Base-by-base conservation (phyloP, 805 yeast species). In the Kodamaea neixiangensis region DNA sequence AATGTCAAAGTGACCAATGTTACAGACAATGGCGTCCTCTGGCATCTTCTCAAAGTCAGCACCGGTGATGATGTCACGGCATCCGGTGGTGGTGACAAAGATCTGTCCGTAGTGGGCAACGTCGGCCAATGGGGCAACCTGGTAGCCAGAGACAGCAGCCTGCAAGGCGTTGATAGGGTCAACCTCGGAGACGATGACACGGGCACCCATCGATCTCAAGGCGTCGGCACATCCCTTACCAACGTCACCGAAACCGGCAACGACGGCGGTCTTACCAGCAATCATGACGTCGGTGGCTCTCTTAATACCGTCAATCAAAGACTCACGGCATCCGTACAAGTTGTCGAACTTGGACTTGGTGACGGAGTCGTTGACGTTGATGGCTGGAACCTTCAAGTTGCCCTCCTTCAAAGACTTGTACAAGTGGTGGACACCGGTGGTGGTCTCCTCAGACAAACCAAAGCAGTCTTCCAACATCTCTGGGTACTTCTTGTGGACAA, bases 221-320 rank as follows among this genome's bases (percentile, higher is more conserved):
- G 99, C 97, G 89, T 91, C 87, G 74, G 97, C 97, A 85, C 99
- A 93, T 76, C 99, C 99, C 82, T 93, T 93, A 81, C 99, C 99
- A 71, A 93, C 99, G 73, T 93, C 99, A 85, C 99, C 99, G 82
- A 86, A 93, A 79, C 99, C 99, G 57, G 97, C 97, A 66, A 93
- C 98, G 66, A 93, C 96, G 56, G 98, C 96, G 70, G 89, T 94
- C 82, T 93, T 93, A 81, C 99, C 99, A 63, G 97, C 98, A 70
- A 93, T 87, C 98, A 93, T 94, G 66, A 93, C 98, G 71, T 93
- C 99, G 69, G 99, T 93, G 75, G 98, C 99, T 81, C 98, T 90
- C 87, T 93, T 93, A 76, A 93, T 93, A 81, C 99, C 99, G 78
- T 93, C 99, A 62, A 93, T 82, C 66, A 93, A 85, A 58, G 99